Percentiles rank a stretch among this genome's conserved stretches.
Evolutionary conservation across 305 asterid species (phyloP).

Genomic region (Fraxinus velutina): DNA sequence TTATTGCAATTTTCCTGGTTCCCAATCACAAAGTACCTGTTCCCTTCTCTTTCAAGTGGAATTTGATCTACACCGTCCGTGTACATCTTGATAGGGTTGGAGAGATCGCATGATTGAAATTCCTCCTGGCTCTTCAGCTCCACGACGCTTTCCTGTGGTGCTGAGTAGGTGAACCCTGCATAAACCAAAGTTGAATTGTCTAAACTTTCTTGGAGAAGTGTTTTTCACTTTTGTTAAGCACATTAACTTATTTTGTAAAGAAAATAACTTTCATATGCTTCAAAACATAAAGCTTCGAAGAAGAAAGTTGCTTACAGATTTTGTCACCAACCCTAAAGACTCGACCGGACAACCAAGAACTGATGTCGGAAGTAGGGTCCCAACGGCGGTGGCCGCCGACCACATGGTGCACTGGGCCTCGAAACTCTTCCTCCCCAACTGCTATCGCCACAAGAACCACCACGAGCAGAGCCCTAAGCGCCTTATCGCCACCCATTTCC

Average conservation of each 20-base stretch:
- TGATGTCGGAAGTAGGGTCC: constrained; percentile 25
- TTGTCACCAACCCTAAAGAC: constrained; percentile 42
- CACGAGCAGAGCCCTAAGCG: neutral
- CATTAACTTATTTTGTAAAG: neutral
- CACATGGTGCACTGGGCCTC: constrained; percentile 34
- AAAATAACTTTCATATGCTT: neutral
- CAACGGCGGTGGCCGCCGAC: constrained; percentile 29
- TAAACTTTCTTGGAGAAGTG: neutral
- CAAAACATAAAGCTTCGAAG: neutral
- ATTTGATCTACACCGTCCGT: constrained; percentile 41
- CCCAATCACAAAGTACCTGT: constrained; percentile 59
- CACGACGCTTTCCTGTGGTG: constrained; percentile 42
- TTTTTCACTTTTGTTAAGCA: too few species aligned
- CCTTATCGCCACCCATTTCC: constrained; percentile 1
- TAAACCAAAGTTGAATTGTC: neutral
- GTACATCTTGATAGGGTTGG: constrained; percentile 67
- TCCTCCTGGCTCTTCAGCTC: constrained; percentile 55
- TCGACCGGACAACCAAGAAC: constrained; percentile 40
- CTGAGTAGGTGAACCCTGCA: constrained; percentile 51
- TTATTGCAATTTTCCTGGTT: constrained; percentile 51
- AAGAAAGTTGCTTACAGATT: constrained; percentile 30
- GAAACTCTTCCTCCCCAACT: neutral
- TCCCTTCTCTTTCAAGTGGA: constrained; percentile 54
- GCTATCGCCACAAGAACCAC: neutral
- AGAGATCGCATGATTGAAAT: constrained; percentile 46